Evolutionary conservation across 257 asterid genomes (phyloP).

Genomic region (Solanum neorickii): DNA sequence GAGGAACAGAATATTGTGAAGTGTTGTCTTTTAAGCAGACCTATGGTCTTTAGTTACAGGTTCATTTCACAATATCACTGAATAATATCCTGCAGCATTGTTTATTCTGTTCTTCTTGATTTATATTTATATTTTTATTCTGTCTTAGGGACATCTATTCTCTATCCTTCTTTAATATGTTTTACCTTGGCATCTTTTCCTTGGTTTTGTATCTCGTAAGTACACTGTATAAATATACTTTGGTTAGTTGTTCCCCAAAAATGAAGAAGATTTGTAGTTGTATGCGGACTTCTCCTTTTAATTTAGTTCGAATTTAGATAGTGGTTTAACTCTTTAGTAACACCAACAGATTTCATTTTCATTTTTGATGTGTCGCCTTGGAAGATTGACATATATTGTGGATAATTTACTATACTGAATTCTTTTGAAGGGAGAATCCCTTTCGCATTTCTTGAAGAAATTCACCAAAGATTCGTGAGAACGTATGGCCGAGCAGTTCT

Average conservation of each 20-base stretch:
- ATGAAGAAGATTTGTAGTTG: neutral
- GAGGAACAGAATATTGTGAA: neutral
- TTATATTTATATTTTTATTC: neutral
- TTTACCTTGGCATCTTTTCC: neutral
- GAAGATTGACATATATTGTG: neutral
- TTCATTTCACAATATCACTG: neutral
- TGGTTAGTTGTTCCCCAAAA: neutral
- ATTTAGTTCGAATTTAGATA: neutral
- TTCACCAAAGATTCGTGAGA: slow-evolving; percentile 91
- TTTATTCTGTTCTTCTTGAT: neutral
- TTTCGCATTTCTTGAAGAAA: slow-evolving; percentile 92
- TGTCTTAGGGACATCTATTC: neutral
- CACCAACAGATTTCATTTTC: neutral
- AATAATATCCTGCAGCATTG: neutral
- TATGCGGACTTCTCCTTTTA: neutral
- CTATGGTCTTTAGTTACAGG: neutral
- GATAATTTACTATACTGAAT: neutral
- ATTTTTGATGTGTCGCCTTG: neutral
- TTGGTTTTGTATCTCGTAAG: neutral
- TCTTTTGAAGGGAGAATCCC: slow-evolving; percentile 72
- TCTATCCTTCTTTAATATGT: neutral
- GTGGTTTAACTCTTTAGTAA: neutral
- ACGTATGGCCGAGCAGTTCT: slow-evolving; percentile 93
- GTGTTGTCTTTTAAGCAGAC: neutral
- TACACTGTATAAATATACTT: neutral